Evolutionary conservation across 805 yeast species (phyloP).

Genomic region (Saccharomycopsis sp.): DNA sequence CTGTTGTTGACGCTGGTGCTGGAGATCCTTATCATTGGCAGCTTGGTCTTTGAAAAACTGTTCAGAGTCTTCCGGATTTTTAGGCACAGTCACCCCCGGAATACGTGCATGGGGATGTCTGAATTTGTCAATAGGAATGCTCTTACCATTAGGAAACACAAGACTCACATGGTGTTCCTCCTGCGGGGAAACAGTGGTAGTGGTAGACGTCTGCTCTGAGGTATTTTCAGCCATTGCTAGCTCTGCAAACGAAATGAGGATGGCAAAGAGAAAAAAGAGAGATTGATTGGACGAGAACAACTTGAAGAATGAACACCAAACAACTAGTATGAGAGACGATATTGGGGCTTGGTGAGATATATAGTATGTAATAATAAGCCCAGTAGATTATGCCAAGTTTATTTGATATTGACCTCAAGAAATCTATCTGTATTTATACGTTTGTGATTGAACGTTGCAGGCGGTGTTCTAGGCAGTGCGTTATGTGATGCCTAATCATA

Average conservation of each 20-base stretch:
- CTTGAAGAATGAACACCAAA: too few relatives aligned
- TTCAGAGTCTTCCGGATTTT: constrained; percentile 4
- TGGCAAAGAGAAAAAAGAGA: background rate
- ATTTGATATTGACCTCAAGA: too few relatives aligned
- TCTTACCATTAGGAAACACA: constrained; percentile 16
- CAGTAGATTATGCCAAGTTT: too few relatives aligned
- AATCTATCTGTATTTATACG: too few relatives aligned
- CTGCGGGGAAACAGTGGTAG: background rate
- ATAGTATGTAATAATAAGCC: too few relatives aligned
- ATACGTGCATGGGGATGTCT: constrained; percentile 17
- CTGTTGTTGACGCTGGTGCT: constrained; percentile 13
- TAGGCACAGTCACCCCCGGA: constrained; percentile 17
- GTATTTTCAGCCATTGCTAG: background rate
- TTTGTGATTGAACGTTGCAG: too few relatives aligned
- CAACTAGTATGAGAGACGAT: too few relatives aligned
- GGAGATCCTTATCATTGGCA: background rate
- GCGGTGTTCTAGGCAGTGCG: too few relatives aligned
- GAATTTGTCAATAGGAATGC: constrained; percentile 12
- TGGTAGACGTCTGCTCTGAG: background rate
- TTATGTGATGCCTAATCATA: too few relatives aligned
- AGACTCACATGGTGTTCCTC: background rate
- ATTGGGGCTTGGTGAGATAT: too few relatives aligned
- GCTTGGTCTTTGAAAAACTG: constrained; percentile 5
- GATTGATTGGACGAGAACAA: background rate
- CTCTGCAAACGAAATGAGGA: background rate